Conservation (phyloP, 2,329 filamentous ascomycete species). For the Xylogone sp. region DNA sequence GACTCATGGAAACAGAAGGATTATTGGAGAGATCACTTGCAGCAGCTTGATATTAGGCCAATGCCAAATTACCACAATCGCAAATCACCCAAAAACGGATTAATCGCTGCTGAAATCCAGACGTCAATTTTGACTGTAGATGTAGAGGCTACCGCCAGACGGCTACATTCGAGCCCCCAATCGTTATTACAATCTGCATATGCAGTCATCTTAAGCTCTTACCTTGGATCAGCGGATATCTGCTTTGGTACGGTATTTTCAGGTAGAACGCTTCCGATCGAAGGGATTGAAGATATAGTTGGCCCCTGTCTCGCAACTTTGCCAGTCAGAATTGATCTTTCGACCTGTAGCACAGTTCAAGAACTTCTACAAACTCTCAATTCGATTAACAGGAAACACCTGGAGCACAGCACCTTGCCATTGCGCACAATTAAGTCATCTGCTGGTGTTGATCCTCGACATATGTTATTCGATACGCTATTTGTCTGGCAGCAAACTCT, state of each 20-base stretch:
- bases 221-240: conserved; percentile 63
- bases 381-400: conserved; percentile 57
- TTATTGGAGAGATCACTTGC: conserved; percentile 70
- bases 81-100: conserved; percentile 21
- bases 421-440: conserved; percentile 66
- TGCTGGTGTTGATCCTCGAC: conserved; percentile 49
- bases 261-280: conserved; percentile 70
- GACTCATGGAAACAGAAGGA: conserved; percentile 41
- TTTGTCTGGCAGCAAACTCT: conserved; percentile 83
- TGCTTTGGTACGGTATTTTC: conserved; percentile 78
- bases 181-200: conserved; percentile 73
- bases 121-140: conserved; percentile 27
- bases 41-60: conserved; percentile 47
- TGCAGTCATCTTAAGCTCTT: conserved; percentile 59
- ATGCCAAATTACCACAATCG: conserved; percentile 56
- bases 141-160: conserved; percentile 19
- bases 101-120: conserved; percentile 22
- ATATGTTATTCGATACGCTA: conserved; percentile 69
- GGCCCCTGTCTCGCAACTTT: conserved; percentile 78
- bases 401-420: conserved; percentile 61
- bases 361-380: conserved; percentile 66
- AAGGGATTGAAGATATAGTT: conserved; percentile 66
- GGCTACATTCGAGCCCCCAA: conserved; percentile 49
- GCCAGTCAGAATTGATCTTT: conserved; percentile 64
- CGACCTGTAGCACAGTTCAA: conserved; percentile 43